Evolutionary conservation across 257 asterid genomes (phyloP).

Genomic region (Fraxinus quadrangulata): DNA sequence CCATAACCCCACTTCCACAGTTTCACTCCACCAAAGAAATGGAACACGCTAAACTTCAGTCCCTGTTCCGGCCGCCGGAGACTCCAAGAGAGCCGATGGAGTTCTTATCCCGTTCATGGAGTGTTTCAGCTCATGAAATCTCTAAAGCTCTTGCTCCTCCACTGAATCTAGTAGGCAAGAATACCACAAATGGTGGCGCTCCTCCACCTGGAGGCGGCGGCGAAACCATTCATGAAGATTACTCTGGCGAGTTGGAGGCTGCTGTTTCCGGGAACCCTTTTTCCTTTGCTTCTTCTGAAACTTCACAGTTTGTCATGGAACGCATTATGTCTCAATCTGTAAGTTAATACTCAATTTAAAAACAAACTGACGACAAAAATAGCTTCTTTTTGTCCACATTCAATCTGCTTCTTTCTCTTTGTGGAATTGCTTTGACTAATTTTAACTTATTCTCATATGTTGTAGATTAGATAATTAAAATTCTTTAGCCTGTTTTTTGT

Average conservation of each 20-base stretch:
- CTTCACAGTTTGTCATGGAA: slow-evolving; percentile 90
- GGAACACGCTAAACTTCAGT: slow-evolving; percentile 56
- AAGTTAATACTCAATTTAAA: slow-evolving; percentile 33
- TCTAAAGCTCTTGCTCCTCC: slow-evolving; percentile 62
- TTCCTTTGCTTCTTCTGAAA: slow-evolving; percentile 78
- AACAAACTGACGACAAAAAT: slow-evolving; percentile 17
- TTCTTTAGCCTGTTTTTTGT: background rate
- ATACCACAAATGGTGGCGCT: slow-evolving; percentile 25
- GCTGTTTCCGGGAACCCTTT: slow-evolving; percentile 80
- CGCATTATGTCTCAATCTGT: slow-evolving; percentile 98
- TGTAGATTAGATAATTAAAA: background rate
- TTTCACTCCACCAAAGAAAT: slow-evolving; percentile 26
- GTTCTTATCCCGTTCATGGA: slow-evolving; percentile 94
- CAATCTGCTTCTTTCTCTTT: slow-evolving; percentile 22
- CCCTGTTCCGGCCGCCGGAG: slow-evolving; percentile 70
- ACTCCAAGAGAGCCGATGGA: slow-evolving; percentile 96
- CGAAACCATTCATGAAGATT: slow-evolving; percentile 59
- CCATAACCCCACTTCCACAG: background rate
- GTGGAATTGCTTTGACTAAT: slow-evolving; percentile 16
- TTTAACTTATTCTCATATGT: background rate
- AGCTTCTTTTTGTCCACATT: slow-evolving; percentile 32
- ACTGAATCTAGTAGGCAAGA: slow-evolving; percentile 37
- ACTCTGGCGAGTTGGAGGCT: slow-evolving; percentile 54
- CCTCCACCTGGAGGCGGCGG: slow-evolving; percentile 20
- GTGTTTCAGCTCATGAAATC: slow-evolving; percentile 74